phyloP scores from a whole-genome alignment of 2,329 filamentous ascomycete species.

The Colletotrichum magnum region DNA sequence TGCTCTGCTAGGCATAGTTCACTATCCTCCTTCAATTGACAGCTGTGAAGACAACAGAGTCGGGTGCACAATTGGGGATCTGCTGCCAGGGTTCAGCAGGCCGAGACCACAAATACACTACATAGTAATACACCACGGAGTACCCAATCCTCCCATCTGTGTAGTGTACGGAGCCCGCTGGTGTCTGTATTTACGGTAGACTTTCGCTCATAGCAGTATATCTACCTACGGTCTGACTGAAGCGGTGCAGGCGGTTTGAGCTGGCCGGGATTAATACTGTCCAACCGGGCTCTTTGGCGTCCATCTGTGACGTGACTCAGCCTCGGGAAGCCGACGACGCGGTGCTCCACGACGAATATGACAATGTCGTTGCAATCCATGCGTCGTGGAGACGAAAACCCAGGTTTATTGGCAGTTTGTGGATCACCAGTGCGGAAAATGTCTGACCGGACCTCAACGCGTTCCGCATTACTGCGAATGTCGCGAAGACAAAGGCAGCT shows the following conservation, averaged over 20 bases:
- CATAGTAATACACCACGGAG: background rate
- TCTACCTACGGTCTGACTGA: too few species aligned
- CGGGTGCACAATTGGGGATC: slow-evolving; percentile 35
- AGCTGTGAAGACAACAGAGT: slow-evolving; percentile 36
- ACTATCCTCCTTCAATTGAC: slow-evolving; percentile 21
- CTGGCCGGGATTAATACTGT: too few species aligned
- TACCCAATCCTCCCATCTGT: background rate
- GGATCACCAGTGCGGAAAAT: slow-evolving; percentile 10
- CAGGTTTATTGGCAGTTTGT: slow-evolving; percentile 25
- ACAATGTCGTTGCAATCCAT: slow-evolving; percentile 18
- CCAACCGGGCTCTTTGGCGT: background rate
- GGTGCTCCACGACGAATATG: slow-evolving; percentile 14
- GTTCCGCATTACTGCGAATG: background rate
- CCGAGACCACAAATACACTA: too few species aligned
- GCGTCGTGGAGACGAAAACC: slow-evolving; percentile 12
- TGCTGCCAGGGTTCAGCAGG: slow-evolving; percentile 30
- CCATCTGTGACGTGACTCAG: slow-evolving; percentile 12
- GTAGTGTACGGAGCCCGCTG: background rate
- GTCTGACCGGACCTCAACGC: too few species aligned
- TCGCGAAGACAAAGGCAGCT: slow-evolving; percentile 6
- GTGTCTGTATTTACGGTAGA: too few species aligned
- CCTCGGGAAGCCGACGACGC: slow-evolving; percentile 15
- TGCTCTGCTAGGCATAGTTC: slow-evolving; percentile 37
- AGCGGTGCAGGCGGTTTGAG: too few species aligned
- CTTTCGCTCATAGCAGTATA: too few species aligned